Evolutionary conservation across 306 rosid species (phyloP).

Genomic region (Acmispon strigosus): DNA sequence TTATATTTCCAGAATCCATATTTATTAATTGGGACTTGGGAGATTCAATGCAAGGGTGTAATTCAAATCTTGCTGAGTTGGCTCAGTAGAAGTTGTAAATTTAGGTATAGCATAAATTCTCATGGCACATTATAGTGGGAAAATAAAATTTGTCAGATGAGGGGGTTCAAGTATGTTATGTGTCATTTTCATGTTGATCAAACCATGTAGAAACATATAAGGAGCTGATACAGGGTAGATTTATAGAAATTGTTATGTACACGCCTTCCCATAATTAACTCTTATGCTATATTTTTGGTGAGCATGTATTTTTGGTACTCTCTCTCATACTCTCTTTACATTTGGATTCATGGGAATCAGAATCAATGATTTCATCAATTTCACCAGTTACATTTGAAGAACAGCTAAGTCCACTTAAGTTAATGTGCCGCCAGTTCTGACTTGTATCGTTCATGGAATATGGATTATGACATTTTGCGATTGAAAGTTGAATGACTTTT

Average conservation of each 20-base stretch:
- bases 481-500: constrained; percentile 7
- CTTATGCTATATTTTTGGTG: constrained; percentile 4
- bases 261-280: constrained; percentile 5
- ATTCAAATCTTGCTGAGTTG: not conserved
- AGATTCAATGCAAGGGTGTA: not conserved
- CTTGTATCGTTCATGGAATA: constrained; percentile 5
- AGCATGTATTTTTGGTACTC: not conserved
- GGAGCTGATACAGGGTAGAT: constrained; percentile 11
- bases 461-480: not conserved
- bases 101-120: not conserved
- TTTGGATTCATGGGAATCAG: not conserved
- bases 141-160: not conserved
- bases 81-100: not conserved
- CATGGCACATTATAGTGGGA: not conserved
- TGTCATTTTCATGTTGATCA: constrained; percentile 12
- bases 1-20: not conserved
- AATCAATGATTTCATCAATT: constrained; percentile 1
- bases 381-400: not conserved
- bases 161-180: too few relatives aligned
- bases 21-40: not conserved
- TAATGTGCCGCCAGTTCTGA: constrained; percentile 4
- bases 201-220: not conserved
- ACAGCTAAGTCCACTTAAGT: not conserved
- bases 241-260: not conserved
- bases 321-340: not conserved